Evolutionary conservation across 768 basidiomycete genomes (phyloP).

Genomic region (Pulveroboletus sp.): DNA sequence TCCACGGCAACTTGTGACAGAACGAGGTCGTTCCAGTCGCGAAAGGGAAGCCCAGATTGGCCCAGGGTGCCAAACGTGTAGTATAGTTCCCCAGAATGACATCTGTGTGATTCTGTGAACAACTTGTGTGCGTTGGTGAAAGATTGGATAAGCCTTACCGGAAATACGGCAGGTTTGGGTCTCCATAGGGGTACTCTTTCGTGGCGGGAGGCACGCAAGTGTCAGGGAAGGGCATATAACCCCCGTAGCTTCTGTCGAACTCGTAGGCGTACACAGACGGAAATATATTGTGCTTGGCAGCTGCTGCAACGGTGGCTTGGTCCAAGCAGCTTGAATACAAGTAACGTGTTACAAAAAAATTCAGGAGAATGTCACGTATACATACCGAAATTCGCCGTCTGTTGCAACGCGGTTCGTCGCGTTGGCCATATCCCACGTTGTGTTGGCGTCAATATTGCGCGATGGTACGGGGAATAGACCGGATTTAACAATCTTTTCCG

Average conservation of each 20-base stretch:
- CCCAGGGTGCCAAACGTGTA: conserved; percentile 36
- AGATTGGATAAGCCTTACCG: conserved; percentile 22
- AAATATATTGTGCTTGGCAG: conserved; percentile 40
- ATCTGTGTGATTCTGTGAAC: neutral
- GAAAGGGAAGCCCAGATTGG: conserved; percentile 39
- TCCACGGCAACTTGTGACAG: conserved; percentile 44
- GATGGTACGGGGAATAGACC: conserved; percentile 3
- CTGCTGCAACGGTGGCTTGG: conserved; percentile 47
- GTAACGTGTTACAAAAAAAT: too few species aligned
- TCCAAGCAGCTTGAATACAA: conserved; percentile 30
- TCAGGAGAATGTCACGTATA: neutral
- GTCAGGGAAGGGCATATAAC: conserved; percentile 43
- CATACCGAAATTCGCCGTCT: conserved; percentile 8
- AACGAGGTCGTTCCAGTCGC: conserved; percentile 44
- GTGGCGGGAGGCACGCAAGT: conserved; percentile 44
- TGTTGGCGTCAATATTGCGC: neutral
- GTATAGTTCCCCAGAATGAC: conserved; percentile 33
- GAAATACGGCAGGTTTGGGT: conserved; percentile 47
- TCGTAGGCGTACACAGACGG: conserved; percentile 43
- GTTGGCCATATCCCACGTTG: neutral
- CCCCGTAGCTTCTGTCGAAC: conserved; percentile 46
- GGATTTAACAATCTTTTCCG: conserved; percentile 1
- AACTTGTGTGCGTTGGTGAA: neutral
- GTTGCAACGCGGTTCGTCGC: conserved; percentile 7
- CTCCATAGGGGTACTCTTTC: conserved; percentile 41